These are phyloP conservation scores for Clohesyomyces aquaticus DNA, from an alignment of 495 filamentous ascomycete species.

Conservation along the genomic window DNA sequence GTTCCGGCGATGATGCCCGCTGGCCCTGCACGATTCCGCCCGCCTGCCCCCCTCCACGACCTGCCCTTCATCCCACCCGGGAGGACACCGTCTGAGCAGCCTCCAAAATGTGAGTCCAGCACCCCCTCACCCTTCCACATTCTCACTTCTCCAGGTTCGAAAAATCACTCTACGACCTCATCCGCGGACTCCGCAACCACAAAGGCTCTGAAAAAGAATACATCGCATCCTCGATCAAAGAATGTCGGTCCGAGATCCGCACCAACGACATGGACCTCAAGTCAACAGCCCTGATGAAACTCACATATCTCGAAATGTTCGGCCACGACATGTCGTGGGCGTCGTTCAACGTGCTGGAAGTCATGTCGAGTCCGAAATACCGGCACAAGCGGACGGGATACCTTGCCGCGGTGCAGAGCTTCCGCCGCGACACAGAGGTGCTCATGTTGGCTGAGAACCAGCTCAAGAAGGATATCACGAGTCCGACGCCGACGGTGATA, in stretches of 20 bases:
- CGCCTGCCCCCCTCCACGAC: constrained; percentile 31
- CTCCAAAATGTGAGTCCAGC: constrained; percentile 33
- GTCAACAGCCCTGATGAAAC: constrained; percentile 89
- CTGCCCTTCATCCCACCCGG: constrained; percentile 6
- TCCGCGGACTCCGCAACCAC: constrained; percentile 89
- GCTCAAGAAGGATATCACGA: constrained; percentile 93
- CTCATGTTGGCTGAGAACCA: constrained; percentile 97
- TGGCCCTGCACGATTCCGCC: constrained; percentile 25
- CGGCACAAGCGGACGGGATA: constrained; percentile 94
- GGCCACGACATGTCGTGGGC: constrained; percentile 99
- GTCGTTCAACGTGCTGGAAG: constrained; percentile 95
- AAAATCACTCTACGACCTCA: constrained; percentile 98
- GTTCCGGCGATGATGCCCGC: constrained; percentile 30
- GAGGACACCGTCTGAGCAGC: constrained; percentile 7
- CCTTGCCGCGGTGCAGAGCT: constrained; percentile 94
- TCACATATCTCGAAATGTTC: constrained; percentile 98
- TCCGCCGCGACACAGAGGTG: constrained; percentile 92
- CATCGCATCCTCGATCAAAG: constrained; percentile 84
- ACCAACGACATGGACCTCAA: constrained; percentile 96
- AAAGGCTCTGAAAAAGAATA: constrained; percentile 93
- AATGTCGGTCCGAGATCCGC: constrained; percentile 90
- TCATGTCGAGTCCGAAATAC: constrained; percentile 96
- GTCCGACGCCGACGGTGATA: constrained; percentile 72
- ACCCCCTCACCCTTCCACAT: neutral
- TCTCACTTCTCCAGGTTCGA: constrained; percentile 73